These are phyloP conservation scores for Onygenales sp. DNA, from an alignment of 2,329 filamentous ascomycete genomes.

Conservation along the genomic window DNA sequence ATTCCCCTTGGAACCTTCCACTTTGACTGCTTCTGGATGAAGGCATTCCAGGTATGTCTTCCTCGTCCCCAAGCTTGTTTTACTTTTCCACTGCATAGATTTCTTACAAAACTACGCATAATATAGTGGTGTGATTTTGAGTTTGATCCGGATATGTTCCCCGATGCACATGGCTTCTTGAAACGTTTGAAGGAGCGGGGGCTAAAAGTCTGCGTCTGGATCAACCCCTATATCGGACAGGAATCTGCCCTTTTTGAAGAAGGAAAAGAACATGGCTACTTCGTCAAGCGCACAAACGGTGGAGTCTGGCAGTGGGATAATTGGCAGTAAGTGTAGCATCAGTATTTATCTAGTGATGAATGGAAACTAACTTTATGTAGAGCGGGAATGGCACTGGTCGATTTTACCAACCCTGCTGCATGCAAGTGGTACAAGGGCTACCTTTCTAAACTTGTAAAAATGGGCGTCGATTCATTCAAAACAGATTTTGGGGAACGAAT, in stretches of 20 bases:
- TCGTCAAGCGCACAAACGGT: constrained; percentile 59
- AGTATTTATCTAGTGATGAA: background rate
- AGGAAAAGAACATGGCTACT: constrained; percentile 54
- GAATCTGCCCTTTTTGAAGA: constrained; percentile 56
- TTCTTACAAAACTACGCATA: background rate
- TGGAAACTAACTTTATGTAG: background rate
- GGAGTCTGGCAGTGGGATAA: constrained; percentile 68
- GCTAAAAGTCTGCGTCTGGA: constrained; percentile 65
- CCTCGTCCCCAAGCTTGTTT: background rate
- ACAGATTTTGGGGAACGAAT: constrained; percentile 69
- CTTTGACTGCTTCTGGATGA: constrained; percentile 72
- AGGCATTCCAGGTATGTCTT: constrained; percentile 17
- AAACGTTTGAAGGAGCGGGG: constrained; percentile 53
- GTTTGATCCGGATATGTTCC: constrained; percentile 59
- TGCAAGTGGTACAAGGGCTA: constrained; percentile 55
- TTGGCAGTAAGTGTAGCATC: constrained; percentile 44
- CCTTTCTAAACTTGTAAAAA: constrained; percentile 55
- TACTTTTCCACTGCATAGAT: background rate
- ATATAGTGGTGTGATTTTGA: constrained; percentile 63
- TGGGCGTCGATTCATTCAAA: constrained; percentile 64
- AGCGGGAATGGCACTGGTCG: constrained; percentile 63
- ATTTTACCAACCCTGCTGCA: constrained; percentile 64
- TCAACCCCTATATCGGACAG: constrained; percentile 65
- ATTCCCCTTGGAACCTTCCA: constrained; percentile 65
- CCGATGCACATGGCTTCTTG: constrained; percentile 57